Conservation (phyloP, 75 land plant species). For the Pinus taeda region DNA sequence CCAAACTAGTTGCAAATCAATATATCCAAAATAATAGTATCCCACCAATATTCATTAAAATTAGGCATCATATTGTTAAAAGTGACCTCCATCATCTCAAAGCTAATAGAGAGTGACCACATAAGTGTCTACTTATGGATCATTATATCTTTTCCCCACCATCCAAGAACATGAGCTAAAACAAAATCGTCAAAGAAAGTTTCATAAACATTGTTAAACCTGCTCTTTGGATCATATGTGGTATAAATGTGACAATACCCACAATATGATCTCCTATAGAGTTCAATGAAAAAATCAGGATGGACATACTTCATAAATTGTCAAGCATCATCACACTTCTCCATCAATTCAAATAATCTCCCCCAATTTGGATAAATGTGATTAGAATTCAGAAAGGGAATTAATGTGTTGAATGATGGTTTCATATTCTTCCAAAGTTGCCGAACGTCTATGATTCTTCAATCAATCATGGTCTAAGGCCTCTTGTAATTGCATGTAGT, state of each 20-base stretch:
- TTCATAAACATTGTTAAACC: conserved; percentile 35
- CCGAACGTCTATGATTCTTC: too few relatives aligned
- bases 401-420: too few relatives aligned
- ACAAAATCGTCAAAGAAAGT: conserved; percentile 45
- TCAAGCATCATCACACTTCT: conserved; percentile 46
- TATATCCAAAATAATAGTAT: too few relatives aligned
- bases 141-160: conserved; percentile 46
- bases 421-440: too few relatives aligned
- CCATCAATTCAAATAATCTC: too few relatives aligned
- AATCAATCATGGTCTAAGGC: too few relatives aligned
- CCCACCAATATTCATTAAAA: too few relatives aligned
- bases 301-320: conserved; percentile 37
- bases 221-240: conserved; percentile 35
- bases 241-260: conserved; percentile 39
- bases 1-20: too few relatives aligned
- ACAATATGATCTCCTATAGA: conserved; percentile 40
- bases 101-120: conserved; percentile 31
- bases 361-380: too few relatives aligned
- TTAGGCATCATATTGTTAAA: too few relatives aligned
- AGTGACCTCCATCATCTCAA: conserved; percentile 37
- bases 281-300: conserved; percentile 36
- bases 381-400: too few relatives aligned
- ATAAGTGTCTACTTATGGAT: conserved; percentile 25
- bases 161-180: conserved; percentile 28
- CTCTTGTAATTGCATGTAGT: too few relatives aligned